A percentile compares a stretch with the other conserved stretches of the same genome.
These are phyloP conservation scores for Penicillium coffeae DNA, from an alignment of 495 filamentous ascomycete species.

Conservation along the genomic window DNA sequence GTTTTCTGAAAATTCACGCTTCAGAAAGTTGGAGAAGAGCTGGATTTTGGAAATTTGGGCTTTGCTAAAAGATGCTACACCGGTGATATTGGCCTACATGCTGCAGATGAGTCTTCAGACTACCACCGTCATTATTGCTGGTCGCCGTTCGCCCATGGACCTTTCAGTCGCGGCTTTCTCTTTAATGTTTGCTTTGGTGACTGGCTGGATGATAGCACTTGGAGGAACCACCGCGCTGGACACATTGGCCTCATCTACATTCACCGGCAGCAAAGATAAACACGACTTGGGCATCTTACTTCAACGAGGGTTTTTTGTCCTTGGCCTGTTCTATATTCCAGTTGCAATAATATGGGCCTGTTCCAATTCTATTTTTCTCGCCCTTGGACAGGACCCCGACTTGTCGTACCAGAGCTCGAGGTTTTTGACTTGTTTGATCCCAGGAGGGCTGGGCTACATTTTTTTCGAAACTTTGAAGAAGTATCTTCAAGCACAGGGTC, in stretches of 20 bases:
- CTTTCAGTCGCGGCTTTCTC: slow-evolving; percentile 83
- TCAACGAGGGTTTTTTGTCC: slow-evolving; percentile 73
- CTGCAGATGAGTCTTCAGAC: slow-evolving; percentile 90
- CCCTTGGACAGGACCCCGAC: slow-evolving; percentile 74
- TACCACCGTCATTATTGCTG: slow-evolving; percentile 77
- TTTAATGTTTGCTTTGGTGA: slow-evolving; percentile 93
- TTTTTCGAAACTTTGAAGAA: slow-evolving; percentile 94
- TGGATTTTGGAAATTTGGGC: slow-evolving; percentile 63
- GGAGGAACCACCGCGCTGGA: slow-evolving; percentile 92
- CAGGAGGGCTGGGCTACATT: slow-evolving; percentile 84
- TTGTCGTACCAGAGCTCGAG: slow-evolving; percentile 70
- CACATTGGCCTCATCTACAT: slow-evolving; percentile 81
- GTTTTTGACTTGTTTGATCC: slow-evolving; percentile 75
- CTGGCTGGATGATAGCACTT: slow-evolving; percentile 84
- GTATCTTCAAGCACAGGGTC: slow-evolving; percentile 85
- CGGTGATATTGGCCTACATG: slow-evolving; percentile 84
- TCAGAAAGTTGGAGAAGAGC: slow-evolving; percentile 1
- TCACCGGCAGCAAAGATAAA: slow-evolving; percentile 77
- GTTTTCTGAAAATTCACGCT: not conserved
- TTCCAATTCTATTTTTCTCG: slow-evolving; percentile 71
- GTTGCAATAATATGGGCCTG: slow-evolving; percentile 73
- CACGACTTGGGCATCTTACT: slow-evolving; percentile 80
- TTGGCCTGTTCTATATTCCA: slow-evolving; percentile 71
- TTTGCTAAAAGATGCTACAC: slow-evolving; percentile 64
- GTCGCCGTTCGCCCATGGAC: slow-evolving; percentile 74